A percentile compares a stretch with the other conserved stretches of the same genome.
phyloP scores from a whole-genome alignment of 768 basidiomycete genomes.

The Xerocomus spinulosus region DNA sequence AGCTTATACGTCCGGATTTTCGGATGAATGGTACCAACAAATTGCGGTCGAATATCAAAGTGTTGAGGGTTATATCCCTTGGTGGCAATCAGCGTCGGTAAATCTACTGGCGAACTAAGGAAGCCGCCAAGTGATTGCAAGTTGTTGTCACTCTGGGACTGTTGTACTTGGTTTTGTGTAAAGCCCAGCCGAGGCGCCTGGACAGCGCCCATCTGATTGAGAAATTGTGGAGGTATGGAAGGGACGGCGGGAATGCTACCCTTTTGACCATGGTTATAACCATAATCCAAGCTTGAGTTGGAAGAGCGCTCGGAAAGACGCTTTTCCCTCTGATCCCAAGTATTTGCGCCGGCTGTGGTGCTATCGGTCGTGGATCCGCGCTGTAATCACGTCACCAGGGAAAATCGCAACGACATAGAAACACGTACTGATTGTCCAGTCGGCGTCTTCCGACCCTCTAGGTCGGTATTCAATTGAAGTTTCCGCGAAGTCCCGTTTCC shows the following conservation, averaged over 20 bases:
- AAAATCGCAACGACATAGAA: conserved; percentile 36
- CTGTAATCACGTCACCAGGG: conserved; percentile 38
- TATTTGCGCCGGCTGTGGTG: conserved; percentile 33
- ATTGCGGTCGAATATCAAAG: conserved; percentile 77
- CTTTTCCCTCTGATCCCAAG: conserved; percentile 69
- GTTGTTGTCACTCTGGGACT: conserved; percentile 25
- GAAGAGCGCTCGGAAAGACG: conserved; percentile 53
- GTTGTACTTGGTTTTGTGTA: conserved; percentile 24
- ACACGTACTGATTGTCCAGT: conserved; percentile 49
- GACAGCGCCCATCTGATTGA: conserved; percentile 47
- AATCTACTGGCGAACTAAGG: conserved; percentile 70
- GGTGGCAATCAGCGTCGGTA: conserved; percentile 75
- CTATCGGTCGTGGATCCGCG: conserved; percentile 29
- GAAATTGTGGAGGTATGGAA: conserved; percentile 66
- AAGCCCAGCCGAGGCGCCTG: conserved; percentile 40
- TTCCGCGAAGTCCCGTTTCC: conserved; percentile 40
- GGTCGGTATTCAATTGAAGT: conserved; percentile 56
- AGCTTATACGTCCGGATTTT: neutral
- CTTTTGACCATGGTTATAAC: conserved; percentile 42
- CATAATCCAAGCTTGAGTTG: conserved; percentile 65
- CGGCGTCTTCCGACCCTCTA: conserved; percentile 64
- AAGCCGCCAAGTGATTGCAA: conserved; percentile 44
- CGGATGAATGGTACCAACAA: conserved; percentile 45
- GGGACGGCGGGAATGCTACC: conserved; percentile 60
- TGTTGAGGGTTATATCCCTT: conserved; percentile 90